These are phyloP conservation scores for Xylariaceae sp. DNA, from an alignment of 2,329 filamentous ascomycete genomes.

Conservation along the genomic window DNA sequence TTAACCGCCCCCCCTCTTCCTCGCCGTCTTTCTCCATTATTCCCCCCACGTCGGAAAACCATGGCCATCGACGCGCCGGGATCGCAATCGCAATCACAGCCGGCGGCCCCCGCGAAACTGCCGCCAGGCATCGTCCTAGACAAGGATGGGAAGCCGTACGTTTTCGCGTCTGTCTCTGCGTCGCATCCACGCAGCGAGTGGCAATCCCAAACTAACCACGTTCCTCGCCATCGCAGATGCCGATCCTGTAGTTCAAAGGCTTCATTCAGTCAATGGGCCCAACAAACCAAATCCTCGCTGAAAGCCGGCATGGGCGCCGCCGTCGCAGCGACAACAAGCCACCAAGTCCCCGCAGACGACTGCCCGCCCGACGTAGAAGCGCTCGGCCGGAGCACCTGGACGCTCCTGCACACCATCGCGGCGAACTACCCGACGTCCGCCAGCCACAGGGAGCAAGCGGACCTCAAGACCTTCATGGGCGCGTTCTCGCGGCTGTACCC, in stretches of 20 bases:
- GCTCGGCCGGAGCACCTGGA: constrained; percentile 88
- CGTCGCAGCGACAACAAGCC: constrained; percentile 32
- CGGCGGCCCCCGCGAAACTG: constrained; percentile 46
- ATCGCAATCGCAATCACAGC: constrained; percentile 26
- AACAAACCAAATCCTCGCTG: constrained; percentile 45
- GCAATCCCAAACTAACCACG: constrained; percentile 1
- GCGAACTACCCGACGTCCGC: constrained; percentile 77
- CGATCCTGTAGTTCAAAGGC: constrained; percentile 65
- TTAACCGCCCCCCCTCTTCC: background rate
- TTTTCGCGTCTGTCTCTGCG: constrained; percentile 14
- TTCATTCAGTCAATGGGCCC: constrained; percentile 57
- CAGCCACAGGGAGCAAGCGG: constrained; percentile 62
- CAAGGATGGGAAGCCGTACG: constrained; percentile 81
- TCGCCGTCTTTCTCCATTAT: background rate
- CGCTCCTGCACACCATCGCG: constrained; percentile 84
- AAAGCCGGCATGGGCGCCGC: constrained; percentile 35
- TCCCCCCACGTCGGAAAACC: background rate
- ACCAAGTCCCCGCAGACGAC: constrained; percentile 50
- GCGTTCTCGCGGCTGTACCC: constrained; percentile 86
- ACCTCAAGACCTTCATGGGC: constrained; percentile 72
- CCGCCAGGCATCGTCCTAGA: constrained; percentile 71
- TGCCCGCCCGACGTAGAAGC: constrained; percentile 88
- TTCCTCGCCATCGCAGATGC: constrained; percentile 49
- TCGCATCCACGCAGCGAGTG: background rate
- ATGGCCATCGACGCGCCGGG: constrained; percentile 41